These are phyloP conservation scores for Exserohilum rostratum DNA, from an alignment of 2,329 filamentous ascomycete genomes.

Conservation along the genomic window DNA sequence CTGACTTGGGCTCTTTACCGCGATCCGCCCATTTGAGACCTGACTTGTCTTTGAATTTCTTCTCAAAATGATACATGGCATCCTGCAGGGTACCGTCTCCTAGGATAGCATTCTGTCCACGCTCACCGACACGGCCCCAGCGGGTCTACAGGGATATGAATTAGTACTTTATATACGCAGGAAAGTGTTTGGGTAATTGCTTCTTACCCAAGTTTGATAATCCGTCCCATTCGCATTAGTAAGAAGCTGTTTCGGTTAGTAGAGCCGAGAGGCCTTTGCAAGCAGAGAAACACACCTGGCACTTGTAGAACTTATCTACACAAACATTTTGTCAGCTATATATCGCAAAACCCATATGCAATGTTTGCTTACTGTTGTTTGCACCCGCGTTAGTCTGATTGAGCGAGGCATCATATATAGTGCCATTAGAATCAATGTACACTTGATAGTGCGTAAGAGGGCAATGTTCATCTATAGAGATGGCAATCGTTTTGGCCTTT, in stretches of 20 bases:
- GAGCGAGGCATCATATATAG: conserved; percentile 79
- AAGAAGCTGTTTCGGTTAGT: conserved; percentile 5
- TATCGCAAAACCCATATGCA: background rate
- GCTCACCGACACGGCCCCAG: conserved; percentile 76
- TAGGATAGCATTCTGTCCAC: conserved; percentile 54
- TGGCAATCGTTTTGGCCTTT: conserved; percentile 49
- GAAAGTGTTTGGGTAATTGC: background rate
- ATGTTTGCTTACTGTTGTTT: conserved; percentile 63
- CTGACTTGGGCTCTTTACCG: conserved; percentile 60
- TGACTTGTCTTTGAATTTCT: conserved; percentile 64
- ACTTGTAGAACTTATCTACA: conserved; percentile 74
- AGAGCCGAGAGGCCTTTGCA: background rate
- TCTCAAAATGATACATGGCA: conserved; percentile 56
- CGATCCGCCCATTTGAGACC: conserved; percentile 60
- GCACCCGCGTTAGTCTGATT: conserved; percentile 75
- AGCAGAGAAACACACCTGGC: conserved; percentile 60
- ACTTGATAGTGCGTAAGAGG: conserved; percentile 55
- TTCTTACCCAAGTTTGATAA: conserved; percentile 55
- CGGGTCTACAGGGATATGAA: conserved; percentile 65
- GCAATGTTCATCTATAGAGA: conserved; percentile 57
- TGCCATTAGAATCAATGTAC: conserved; percentile 67
- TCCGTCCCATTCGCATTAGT: conserved; percentile 19
- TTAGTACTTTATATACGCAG: background rate
- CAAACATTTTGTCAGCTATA: background rate
- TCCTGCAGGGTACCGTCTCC: conserved; percentile 46